Evolutionary conservation across 140 eudicot genomes (phyloP), one percentile per base, ranked within the genome.

Genomic region (Stevia rebaudiana): DNA sequence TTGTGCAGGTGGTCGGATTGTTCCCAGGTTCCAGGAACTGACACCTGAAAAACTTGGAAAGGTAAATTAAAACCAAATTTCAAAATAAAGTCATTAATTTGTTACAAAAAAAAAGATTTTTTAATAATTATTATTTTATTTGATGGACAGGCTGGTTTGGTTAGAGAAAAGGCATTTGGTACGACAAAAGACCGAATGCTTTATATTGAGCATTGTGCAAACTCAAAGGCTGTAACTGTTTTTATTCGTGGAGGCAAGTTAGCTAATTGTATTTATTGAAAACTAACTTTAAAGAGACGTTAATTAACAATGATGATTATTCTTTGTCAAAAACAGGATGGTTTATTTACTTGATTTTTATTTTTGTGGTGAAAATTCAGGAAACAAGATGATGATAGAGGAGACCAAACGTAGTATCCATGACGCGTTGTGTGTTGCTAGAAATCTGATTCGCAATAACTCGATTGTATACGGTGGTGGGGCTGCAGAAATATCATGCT

Each of bases 381-480:
- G 97, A 76, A 94, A 94, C 89, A 94, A 94, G 82, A 94, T 94
- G 99, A 85, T 94, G 87, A 81, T 94, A 46, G 99, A 94, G 77
- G 99, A 94, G 84, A 88, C 99, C 11, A 94, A 94, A 59, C 85
- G 99, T 11, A 94, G 99, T 74, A 75, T 94, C 47, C 99, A 94
- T 67, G 99, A 94, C 80, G 99, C 99, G 6, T 69, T 94, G 17
- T 94, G 99, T 67, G 99, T 94, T 49, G 97, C 99, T 59, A 82
- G 99, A 61, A 94, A 94, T 78, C 88, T 94, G 42, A 88, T 94
- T 47, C 97, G 97, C 41, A 94, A 88, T 69, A 94, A 94, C 50
- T 88, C 97, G n/a, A 88, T 94, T 19, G 99, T 94, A 0, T 94
- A 94, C 70, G 99, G 99, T 63, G 99, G 99, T 51, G 99, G 99